A percentile compares a stretch with the other conserved stretches of the same genome.
phyloP scores from a whole-genome alignment of 2,329 filamentous ascomycete species.

The Atkinsonella hypoxylon region DNA sequence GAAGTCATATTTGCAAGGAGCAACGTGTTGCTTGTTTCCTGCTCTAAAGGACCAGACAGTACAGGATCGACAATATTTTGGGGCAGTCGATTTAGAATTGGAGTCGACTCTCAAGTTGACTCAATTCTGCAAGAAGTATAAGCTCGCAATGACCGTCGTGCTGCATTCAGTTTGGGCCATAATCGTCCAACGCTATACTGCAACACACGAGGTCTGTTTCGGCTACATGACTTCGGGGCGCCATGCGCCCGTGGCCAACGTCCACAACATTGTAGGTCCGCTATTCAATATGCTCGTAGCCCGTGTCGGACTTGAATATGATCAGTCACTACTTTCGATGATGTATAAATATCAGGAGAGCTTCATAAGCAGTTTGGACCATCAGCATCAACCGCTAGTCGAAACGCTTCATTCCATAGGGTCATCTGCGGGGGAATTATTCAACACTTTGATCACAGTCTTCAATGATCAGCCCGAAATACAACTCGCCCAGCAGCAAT shows the following conservation, averaged over 20 bases:
- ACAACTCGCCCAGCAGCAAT: constrained; percentile 5
- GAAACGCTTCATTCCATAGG: constrained; percentile 26
- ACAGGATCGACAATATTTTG: neutral
- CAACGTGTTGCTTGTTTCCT: neutral
- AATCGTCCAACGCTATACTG: constrained; percentile 34
- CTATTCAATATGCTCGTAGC: constrained; percentile 42
- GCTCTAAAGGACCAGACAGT: neutral
- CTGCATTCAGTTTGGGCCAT: constrained; percentile 41
- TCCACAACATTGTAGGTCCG: constrained; percentile 35
- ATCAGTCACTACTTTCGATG: constrained; percentile 14
- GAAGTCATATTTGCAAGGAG: constrained; percentile 3
- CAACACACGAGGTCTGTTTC: constrained; percentile 35
- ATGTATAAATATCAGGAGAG: constrained; percentile 25
- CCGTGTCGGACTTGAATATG: constrained; percentile 15
- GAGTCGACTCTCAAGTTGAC: neutral
- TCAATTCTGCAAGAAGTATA: constrained; percentile 25
- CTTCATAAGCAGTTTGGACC: constrained; percentile 31
- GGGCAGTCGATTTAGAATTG: neutral
- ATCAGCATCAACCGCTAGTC: constrained; percentile 38
- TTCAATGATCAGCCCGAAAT: constrained; percentile 7
- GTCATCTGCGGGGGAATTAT: constrained; percentile 11
- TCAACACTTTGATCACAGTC: constrained; percentile 21
- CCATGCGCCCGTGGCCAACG: constrained; percentile 34
- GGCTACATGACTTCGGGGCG: constrained; percentile 42
- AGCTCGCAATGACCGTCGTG: constrained; percentile 35